phyloP scores from a whole-genome alignment of 2,329 filamentous ascomycete genomes.

The Aspergillus sp. region DNA sequence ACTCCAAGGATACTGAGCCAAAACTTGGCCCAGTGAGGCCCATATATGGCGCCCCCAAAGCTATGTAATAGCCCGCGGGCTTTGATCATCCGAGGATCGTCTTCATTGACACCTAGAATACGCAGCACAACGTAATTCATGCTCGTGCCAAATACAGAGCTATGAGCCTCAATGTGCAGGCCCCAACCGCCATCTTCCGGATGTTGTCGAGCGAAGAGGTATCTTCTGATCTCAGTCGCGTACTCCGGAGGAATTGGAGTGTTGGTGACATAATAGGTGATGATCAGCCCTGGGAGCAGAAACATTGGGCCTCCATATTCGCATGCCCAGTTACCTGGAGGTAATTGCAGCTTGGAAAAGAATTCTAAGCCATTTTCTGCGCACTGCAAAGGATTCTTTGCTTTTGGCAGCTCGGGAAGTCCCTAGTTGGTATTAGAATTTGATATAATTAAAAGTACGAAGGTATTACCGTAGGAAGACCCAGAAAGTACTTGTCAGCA shows the following conservation, averaged over 20 bases:
- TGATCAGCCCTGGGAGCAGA: constrained; percentile 78
- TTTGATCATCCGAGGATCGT: constrained; percentile 81
- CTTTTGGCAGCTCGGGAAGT: constrained; percentile 68
- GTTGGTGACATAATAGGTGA: constrained; percentile 85
- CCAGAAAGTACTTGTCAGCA: constrained; percentile 88
- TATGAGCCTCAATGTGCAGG: constrained; percentile 90
- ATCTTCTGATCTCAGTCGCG: constrained; percentile 86
- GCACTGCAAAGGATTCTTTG: constrained; percentile 72
- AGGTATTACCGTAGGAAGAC: constrained; percentile 67
- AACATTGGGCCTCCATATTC: constrained; percentile 99
- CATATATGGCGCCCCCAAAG: constrained; percentile 78
- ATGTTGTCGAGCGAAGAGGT: constrained; percentile 81
- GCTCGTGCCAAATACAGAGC: constrained; percentile 82
- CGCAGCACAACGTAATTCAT: constrained; percentile 85
- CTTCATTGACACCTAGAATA: constrained; percentile 76
- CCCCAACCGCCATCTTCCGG: constrained; percentile 96
- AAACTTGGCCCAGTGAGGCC: constrained; percentile 96
- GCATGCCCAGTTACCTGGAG: constrained; percentile 90
- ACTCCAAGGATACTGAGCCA: constrained; percentile 86
- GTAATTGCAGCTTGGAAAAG: constrained; percentile 85
- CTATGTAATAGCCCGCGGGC: constrained; percentile 79
- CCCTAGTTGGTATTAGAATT: constrained; percentile 52
- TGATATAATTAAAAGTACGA: constrained; percentile 4
- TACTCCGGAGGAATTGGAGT: constrained; percentile 79
- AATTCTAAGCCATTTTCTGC: constrained; percentile 82